phyloP scores from a whole-genome alignment of 164 flowering plant species.

The Magnolia changhungtana region DNA sequence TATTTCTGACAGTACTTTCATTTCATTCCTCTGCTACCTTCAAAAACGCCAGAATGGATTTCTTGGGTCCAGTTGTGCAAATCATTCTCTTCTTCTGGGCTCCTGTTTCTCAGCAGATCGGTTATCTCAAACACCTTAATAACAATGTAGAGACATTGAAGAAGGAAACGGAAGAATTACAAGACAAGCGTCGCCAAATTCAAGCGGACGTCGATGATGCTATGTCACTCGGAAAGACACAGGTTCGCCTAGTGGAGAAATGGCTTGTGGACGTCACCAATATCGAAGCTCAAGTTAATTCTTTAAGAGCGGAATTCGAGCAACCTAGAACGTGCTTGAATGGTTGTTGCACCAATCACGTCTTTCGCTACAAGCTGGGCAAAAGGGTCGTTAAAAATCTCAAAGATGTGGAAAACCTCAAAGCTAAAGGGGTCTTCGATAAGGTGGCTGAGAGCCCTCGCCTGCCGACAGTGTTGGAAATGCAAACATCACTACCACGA shows the following conservation, averaged over 20 bases:
- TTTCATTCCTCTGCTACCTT: too few species aligned
- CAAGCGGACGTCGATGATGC: neutral
- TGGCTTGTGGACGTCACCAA: slow-evolving; percentile 1
- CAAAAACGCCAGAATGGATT: too few species aligned
- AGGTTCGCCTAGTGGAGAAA: neutral
- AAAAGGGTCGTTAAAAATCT: too few species aligned
- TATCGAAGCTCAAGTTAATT: neutral
- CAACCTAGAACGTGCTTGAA: neutral
- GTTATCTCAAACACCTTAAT: too few species aligned
- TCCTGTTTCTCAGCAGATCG: too few species aligned
- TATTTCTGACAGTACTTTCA: too few species aligned
- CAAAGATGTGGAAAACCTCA: neutral
- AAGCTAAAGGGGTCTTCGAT: slow-evolving; percentile 2
- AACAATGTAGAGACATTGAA: too few species aligned
- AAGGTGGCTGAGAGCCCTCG: slow-evolving; percentile 8
- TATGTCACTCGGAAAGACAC: too few species aligned
- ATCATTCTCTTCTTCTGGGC: too few species aligned
- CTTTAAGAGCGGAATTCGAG: neutral
- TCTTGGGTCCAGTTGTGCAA: too few species aligned
- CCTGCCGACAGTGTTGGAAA: slow-evolving; percentile 6
- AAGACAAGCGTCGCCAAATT: neutral
- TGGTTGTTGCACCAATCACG: too few species aligned
- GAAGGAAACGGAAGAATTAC: neutral
- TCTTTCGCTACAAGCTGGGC: too few species aligned
- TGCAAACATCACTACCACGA: neutral